Evolutionary conservation across 176 grass and related monocot species (phyloP), one percentile per base, ranked within the genome.

Genomic region (Themeda triandra): DNA sequence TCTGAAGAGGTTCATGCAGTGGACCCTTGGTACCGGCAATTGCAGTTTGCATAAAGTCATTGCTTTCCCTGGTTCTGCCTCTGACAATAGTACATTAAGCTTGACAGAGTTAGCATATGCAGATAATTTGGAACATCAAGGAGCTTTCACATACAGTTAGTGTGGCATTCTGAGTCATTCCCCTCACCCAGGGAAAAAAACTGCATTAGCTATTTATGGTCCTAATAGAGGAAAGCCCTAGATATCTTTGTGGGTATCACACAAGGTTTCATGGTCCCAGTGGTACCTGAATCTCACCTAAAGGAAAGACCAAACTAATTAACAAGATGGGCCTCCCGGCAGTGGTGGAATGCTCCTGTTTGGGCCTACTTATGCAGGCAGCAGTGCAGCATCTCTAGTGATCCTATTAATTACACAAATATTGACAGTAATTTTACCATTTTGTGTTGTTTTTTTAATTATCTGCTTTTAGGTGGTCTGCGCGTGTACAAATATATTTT

Each of bases 401-500:
- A n/a, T n/a, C n/a, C 4, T 35, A 27, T 64, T n/a, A n/a, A n/a
- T n/a, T n/a, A n/a, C n/a, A n/a, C n/a, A n/a, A n/a, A 63, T 30
- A 30, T n/a, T n/a, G 51, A 24, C 6, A 10, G 17, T 75, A 39
- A 48, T 72, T 66, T 58, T 73, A 39, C 36, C 8, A 11, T 78
- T 68, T 19, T 80, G 39, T 74, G 29, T 67, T 70, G 30, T 60
- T 76, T 59, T n/a, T 37, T 77, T 71, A 64, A 28, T 73, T 68
- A 25, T 85, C 63, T 71, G 13, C 10, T 63, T 79, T 63, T 82
- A 8, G 21, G 46, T 70, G 35, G 5, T 82, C 65, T 80, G 74
- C 17, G 70, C 39, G 39, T 76, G 17, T 63, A 77, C 62, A 63
- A 40, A 86, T 70, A 46, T 62, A 24, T 84, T 87, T 33, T 76